Base-by-base conservation (phyloP, 371 early-diverging fungal species). In the Rhizopus stolonifer region DNA sequence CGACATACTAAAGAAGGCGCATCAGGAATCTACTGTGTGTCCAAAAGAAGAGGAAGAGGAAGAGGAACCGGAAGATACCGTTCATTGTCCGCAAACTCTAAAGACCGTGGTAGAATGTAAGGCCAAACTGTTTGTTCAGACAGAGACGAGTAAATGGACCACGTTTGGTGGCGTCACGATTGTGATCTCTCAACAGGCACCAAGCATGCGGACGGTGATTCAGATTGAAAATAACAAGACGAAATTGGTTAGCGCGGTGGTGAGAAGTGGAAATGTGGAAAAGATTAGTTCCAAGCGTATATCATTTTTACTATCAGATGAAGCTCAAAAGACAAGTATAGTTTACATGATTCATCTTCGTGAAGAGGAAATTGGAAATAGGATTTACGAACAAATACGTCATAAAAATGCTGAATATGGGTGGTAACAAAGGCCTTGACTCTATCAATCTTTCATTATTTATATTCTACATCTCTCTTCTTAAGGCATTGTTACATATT, bases 331-430 rank as follows among this genome's bases (percentile, higher is more conserved):
- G 31, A 65, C 69, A 8, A 70, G 71, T 34, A 59, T 70, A 44
- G 71, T 77, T 4, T 77, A 77, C 24, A 69, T 77, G 77, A 54
- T 77, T 17, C 67, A 72, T 25, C 44, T 77, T 25, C 64, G 69
- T 38, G 73, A 77, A 47, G 77, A 77, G 18, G 55, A 66, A 23
- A 70, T 65, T 17, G 64, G 69, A 8, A 57, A 53, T 31, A 72
- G 70, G 52, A 63, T 73, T 6, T 67, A 59, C 43, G 71, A 77
- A 19, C 69, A 70, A 39, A 44, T 77, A 24, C 68, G 65, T 23
- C 55, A 58, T 4, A 64, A 67, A 44, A 72, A 73, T 56, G 59
- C 64, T 17, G 54, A 69, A 32, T 66, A 72, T 49, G 75, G 69
- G 34, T 74, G 75, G 75, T 63, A 58, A 22, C 26, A 36, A 13